Evolutionary conservation across 345 rosid genomes (phyloP).

Genomic region (Bruguiera parviflora): DNA sequence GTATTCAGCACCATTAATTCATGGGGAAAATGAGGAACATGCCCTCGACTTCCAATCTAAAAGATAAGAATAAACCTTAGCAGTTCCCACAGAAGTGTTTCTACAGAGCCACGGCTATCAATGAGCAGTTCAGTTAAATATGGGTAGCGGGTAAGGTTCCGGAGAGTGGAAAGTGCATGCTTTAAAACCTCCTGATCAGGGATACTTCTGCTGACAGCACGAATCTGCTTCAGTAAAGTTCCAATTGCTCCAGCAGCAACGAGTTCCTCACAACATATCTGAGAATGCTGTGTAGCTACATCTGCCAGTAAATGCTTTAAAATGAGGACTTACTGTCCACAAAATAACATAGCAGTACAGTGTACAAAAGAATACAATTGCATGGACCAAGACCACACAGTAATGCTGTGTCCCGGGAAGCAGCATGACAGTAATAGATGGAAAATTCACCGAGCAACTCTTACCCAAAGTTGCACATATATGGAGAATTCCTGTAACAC

Average conservation of each 20-base stretch:
- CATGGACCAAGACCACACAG: too few species aligned
- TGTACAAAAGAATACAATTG: too few species aligned
- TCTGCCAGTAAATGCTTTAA: slow-evolving; percentile 41
- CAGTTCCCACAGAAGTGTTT: slow-evolving; percentile 62
- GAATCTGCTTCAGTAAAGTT: slow-evolving; percentile 56
- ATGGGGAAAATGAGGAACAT: not conserved
- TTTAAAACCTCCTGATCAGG: slow-evolving; percentile 86
- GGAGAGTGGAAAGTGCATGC: slow-evolving; percentile 73
- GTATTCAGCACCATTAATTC: not conserved
- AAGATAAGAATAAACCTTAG: slow-evolving; percentile 45
- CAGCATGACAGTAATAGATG: not conserved
- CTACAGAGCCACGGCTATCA: slow-evolving; percentile 48
- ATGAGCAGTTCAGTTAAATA: slow-evolving; percentile 61
- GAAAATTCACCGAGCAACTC: slow-evolving; percentile 10
- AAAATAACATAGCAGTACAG: not conserved
- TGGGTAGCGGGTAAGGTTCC: slow-evolving; percentile 63
- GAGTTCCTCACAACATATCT: slow-evolving; percentile 79
- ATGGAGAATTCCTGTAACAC: slow-evolving; percentile 76
- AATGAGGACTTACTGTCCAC: not conserved
- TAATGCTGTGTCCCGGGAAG: too few species aligned
- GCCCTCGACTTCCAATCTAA: not conserved
- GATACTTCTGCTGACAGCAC: slow-evolving; percentile 73
- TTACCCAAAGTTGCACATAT: slow-evolving; percentile 74
- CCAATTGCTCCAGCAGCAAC: slow-evolving; percentile 82
- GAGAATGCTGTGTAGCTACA: slow-evolving; percentile 66